A percentile compares a stretch with the other conserved stretches of the same genome.
These are phyloP conservation scores for Solanum tarapatanum DNA, from an alignment of 257 asterid genomes.

Conservation along the genomic window DNA sequence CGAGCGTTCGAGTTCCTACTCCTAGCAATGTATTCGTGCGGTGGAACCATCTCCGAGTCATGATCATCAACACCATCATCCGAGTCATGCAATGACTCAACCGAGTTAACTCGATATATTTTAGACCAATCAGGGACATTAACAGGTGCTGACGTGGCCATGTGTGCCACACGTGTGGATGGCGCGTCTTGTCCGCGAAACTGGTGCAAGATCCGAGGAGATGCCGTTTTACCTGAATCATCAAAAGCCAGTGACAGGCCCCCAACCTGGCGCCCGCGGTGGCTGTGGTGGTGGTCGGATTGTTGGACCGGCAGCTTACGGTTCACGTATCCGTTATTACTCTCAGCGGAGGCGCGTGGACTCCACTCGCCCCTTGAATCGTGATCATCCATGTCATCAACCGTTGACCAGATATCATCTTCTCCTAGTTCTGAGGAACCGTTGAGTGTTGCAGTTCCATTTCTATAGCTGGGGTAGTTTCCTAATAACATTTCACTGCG, in stretches of 20 bases:
- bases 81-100: conserved; percentile 47
- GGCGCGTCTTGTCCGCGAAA: conserved; percentile 30
- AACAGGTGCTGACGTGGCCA: conserved; percentile 70
- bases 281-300: conserved; percentile 4
- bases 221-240: conserved; percentile 21
- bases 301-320: conserved; percentile 15
- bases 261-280: conserved; percentile 21
- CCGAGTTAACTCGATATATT: conserved; percentile 54
- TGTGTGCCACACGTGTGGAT: conserved; percentile 34
- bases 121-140: conserved; percentile 85
- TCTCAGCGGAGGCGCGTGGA: conserved; percentile 35
- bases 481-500: conserved; percentile 59
- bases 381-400: conserved; percentile 29
- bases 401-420: conserved; percentile 70
- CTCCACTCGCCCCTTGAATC: conserved; percentile 23
- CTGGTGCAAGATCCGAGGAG: conserved; percentile 51
- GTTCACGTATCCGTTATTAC: conserved; percentile 14
- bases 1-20: conserved; percentile 34
- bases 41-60: conserved; percentile 48
- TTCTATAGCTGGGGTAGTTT: conserved; percentile 17
- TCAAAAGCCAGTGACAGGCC: conserved; percentile 68
- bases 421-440: conserved; percentile 53
- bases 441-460: conserved; percentile 22
- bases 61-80: conserved; percentile 25
- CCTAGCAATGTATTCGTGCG: conserved; percentile 63